Conservation (phyloP, 768 basidiomycete species). For the Dictyophora rubrovolvata region DNA sequence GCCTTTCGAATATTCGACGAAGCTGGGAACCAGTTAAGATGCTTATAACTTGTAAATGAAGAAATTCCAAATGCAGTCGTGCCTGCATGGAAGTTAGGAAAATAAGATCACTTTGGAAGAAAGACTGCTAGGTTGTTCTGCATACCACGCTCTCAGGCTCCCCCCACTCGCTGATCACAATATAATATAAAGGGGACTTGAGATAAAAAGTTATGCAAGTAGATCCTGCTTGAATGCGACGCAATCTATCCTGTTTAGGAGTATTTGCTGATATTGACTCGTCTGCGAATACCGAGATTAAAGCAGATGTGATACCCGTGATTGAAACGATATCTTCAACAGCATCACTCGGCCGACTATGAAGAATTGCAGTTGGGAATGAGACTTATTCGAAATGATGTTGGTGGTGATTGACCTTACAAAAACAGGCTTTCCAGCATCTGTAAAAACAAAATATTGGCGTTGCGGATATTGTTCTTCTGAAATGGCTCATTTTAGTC, state of each 20-base stretch:
- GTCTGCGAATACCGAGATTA: constrained; percentile 92
- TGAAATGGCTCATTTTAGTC: neutral
- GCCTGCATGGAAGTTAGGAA: constrained; percentile 58
- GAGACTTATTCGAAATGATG: neutral
- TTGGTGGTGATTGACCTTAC: constrained; percentile 42
- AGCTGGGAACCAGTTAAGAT: constrained; percentile 82
- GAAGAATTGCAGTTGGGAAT: neutral
- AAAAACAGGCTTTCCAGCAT: constrained; percentile 98
- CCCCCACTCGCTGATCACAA: constrained; percentile 83
- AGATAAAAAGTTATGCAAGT: constrained; percentile 80
- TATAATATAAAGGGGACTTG: constrained; percentile 84
- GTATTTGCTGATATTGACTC: constrained; percentile 71
- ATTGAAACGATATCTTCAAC: constrained; percentile 62
- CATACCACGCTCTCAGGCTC: constrained; percentile 95
- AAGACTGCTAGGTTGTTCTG: constrained; percentile 8
- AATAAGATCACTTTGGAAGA: neutral
- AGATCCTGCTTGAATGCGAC: constrained; percentile 76
- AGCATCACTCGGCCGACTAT: constrained; percentile 42
- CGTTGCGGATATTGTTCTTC: constrained; percentile 30
- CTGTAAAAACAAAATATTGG: constrained; percentile 86
- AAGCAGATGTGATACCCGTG: constrained; percentile 89
- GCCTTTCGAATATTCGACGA: constrained; percentile 72
- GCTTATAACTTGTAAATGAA: constrained; percentile 88
- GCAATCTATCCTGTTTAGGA: constrained; percentile 78
- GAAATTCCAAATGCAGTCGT: constrained; percentile 86